These are phyloP conservation scores for Mercurialis annua DNA, from an alignment of 345 rosid genomes.

Conservation along the genomic window DNA sequence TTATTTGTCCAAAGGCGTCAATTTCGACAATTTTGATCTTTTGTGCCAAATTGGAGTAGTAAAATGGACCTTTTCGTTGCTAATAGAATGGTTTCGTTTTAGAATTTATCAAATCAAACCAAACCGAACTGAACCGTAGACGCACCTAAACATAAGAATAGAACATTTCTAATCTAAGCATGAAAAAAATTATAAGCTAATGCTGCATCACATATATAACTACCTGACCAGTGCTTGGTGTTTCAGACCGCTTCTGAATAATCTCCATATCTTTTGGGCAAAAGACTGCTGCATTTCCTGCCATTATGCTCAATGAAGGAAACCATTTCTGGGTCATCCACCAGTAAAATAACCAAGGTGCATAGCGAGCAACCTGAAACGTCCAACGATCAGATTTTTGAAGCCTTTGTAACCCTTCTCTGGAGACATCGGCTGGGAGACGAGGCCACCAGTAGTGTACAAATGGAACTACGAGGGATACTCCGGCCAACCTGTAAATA, in stretches of 20 bases:
- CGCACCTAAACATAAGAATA: background rate
- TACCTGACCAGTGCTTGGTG: constrained; percentile 52
- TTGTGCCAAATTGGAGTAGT: too few species aligned
- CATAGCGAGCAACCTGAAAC: constrained; percentile 54
- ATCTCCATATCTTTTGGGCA: constrained; percentile 45
- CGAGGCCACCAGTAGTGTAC: constrained; percentile 85
- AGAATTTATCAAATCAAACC: too few species aligned
- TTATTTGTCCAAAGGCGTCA: too few species aligned
- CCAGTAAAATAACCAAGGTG: constrained; percentile 80
- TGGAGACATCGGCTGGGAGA: constrained; percentile 50
- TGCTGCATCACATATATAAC: background rate
- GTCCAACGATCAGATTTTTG: constrained; percentile 50
- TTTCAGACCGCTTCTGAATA: constrained; percentile 31
- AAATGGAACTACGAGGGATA: constrained; percentile 65
- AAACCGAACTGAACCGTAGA: too few species aligned
- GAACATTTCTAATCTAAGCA: background rate
- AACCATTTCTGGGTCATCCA: constrained; percentile 88
- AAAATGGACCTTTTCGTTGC: too few species aligned
- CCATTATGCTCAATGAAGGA: constrained; percentile 45
- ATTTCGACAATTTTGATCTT: too few species aligned
- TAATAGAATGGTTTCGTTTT: too few species aligned
- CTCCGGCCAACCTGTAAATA: constrained; percentile 57
- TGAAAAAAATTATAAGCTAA: background rate
- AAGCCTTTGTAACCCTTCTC: constrained; percentile 34
- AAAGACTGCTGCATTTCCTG: constrained; percentile 40